phyloP scores from a whole-genome alignment of 2,329 filamentous ascomycete genomes.

The Colletotrichum brevisporum region DNA sequence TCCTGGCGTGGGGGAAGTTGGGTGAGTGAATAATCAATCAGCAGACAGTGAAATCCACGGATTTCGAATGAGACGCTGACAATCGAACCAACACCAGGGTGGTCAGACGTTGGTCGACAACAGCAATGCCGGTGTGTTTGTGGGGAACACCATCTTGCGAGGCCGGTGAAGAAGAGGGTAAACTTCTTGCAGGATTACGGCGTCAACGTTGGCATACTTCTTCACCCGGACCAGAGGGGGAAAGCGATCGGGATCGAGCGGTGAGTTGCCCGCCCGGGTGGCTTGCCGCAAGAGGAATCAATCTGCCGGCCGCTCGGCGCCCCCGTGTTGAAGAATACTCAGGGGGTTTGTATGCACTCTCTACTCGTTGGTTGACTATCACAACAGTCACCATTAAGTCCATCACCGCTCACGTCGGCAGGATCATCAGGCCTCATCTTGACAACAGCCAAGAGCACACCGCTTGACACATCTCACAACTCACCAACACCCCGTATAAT shows the following conservation, averaged over 20 bases:
- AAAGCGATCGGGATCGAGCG: slow-evolving; percentile 12
- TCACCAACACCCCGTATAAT: too few relatives aligned
- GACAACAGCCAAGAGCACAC: too few relatives aligned
- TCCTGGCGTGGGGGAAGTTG: slow-evolving; percentile 6
- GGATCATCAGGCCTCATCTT: too few relatives aligned
- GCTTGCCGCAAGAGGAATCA: neutral
- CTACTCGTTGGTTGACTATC: too few relatives aligned
- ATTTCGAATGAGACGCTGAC: slow-evolving; percentile 13
- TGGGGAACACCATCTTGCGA: slow-evolving; percentile 5
- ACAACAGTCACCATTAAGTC: too few relatives aligned
- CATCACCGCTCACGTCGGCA: too few relatives aligned
- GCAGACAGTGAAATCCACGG: neutral
- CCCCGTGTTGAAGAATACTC: neutral
- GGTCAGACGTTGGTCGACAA: slow-evolving; percentile 21
- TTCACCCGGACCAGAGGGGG: neutral
- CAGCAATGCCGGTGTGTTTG: slow-evolving; percentile 13
- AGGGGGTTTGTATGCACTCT: too few relatives aligned
- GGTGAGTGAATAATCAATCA: neutral
- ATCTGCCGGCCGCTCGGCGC: neutral
- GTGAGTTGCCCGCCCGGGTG: neutral
- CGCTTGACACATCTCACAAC: too few relatives aligned
- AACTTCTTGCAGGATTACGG: neutral
- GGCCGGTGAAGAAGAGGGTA: neutral
- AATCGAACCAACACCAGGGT: neutral
- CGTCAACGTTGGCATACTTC: neutral